Conservation (phyloP, 1,284 basidiomycete species). For the Grifola frondosa region DNA sequence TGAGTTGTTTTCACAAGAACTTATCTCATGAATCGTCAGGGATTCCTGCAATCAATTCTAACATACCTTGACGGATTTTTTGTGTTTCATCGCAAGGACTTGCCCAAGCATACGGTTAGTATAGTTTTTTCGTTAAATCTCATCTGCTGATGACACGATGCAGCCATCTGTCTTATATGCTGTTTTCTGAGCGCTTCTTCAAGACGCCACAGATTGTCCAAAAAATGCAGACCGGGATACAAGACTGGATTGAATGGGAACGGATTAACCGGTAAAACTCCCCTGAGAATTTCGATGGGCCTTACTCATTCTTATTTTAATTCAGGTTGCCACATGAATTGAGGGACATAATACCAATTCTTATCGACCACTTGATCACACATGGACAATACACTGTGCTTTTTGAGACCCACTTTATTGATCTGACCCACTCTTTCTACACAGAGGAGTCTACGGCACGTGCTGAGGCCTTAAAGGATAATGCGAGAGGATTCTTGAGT, state of each 20-base stretch:
- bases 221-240: slow-evolving; percentile 49
- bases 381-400: slow-evolving; percentile 52
- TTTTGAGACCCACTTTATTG: slow-evolving; percentile 56
- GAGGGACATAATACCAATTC: slow-evolving; percentile 40
- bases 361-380: slow-evolving; percentile 54
- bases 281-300: slow-evolving; percentile 1
- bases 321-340: slow-evolving; percentile 30
- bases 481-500: slow-evolving; percentile 55
- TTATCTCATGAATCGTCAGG: slow-evolving; percentile 32
- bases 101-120: too few relatives aligned
- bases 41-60: slow-evolving; percentile 53
- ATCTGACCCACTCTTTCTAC: slow-evolving; percentile 53
- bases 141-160: background rate
- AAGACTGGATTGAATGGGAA: slow-evolving; percentile 58
- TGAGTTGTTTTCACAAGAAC: background rate
- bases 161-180: slow-evolving; percentile 53
- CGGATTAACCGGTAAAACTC: slow-evolving; percentile 43
- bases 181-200: slow-evolving; percentile 54
- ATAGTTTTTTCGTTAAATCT: background rate
- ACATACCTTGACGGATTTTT: slow-evolving; percentile 66
- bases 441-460: slow-evolving; percentile 45
- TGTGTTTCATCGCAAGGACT: too few relatives aligned
- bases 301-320: background rate
- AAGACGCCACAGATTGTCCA: slow-evolving; percentile 44
- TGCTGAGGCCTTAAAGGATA: slow-evolving; percentile 38